A percentile compares a stretch with the other conserved stretches of the same genome.
Evolutionary conservation across 306 rosid species (phyloP).

Genomic region (Notholithocarpus densiflorus): DNA sequence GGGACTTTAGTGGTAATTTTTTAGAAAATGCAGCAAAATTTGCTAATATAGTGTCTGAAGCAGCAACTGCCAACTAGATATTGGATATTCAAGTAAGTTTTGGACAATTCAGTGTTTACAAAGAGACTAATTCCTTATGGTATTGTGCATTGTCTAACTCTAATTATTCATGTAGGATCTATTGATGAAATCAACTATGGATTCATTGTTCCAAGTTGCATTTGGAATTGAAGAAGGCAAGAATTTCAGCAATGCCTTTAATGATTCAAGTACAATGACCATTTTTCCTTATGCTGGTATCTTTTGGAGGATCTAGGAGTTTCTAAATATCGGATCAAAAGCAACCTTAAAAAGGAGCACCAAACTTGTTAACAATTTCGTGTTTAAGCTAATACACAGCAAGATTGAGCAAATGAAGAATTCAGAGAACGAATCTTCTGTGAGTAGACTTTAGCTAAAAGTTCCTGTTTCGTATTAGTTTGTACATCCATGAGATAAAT

Average conservation of each 20-base stretch:
- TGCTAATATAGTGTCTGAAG: constrained; percentile 52
- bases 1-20: constrained; percentile 54
- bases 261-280: constrained; percentile 26
- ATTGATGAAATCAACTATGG: constrained; percentile 59
- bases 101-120: constrained; percentile 9
- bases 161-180: constrained; percentile 40
- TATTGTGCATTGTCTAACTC: neutral
- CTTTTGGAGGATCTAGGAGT: too few species aligned
- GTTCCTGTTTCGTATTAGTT: too few species aligned
- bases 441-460: too few species aligned
- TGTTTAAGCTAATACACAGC: too few species aligned
- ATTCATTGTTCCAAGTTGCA: constrained; percentile 76
- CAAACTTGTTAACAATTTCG: too few species aligned
- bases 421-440: too few species aligned
- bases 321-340: too few species aligned
- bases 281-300: too few species aligned
- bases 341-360: too few species aligned
- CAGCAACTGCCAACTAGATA: constrained; percentile 34
- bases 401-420: too few species aligned
- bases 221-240: constrained; percentile 73
- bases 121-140: constrained; percentile 1
- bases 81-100: constrained; percentile 62
- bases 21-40: constrained; percentile 66
- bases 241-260: constrained; percentile 54
- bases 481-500: too few species aligned